Conservation (phyloP, 495 filamentous ascomycete genomes). For the Acidomyces sp. region DNA sequence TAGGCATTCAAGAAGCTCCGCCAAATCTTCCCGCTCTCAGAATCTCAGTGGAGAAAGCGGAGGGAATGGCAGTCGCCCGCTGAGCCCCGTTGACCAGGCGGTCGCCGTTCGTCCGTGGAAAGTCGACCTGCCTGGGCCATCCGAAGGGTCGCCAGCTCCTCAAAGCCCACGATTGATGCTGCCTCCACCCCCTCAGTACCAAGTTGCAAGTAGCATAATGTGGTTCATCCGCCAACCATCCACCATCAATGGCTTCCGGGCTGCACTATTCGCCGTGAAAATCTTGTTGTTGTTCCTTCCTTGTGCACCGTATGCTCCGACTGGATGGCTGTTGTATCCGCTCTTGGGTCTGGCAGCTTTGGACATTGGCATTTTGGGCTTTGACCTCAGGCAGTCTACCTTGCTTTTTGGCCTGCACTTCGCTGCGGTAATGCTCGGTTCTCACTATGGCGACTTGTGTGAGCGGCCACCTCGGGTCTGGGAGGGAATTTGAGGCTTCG, state of each 20-base stretch:
- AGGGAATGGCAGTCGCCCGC: conserved; percentile 15
- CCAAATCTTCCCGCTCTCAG: conserved; percentile 24
- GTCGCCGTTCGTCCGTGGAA: conserved; percentile 23
- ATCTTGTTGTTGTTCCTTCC: conserved; percentile 25
- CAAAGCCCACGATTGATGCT: conserved; percentile 25
- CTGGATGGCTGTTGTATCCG: conserved; percentile 47
- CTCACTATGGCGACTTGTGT: conserved; percentile 7
- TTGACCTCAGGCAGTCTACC: conserved; percentile 3
- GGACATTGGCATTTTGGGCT: conserved; percentile 25
- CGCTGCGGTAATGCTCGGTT: conserved; percentile 3
- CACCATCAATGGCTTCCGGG: conserved; percentile 12
- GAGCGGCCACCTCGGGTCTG: conserved; percentile 5
- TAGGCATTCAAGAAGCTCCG: conserved; percentile 19
- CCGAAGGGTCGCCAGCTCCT: neutral
- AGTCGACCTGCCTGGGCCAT: conserved; percentile 12
- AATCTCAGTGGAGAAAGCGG: conserved; percentile 1
- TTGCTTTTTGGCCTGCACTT: conserved; percentile 11
- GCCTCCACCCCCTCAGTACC: conserved; percentile 14
- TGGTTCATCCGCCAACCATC: conserved; percentile 29
- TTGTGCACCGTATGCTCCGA: conserved; percentile 49
- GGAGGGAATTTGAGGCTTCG: neutral
- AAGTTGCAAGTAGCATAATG: conserved; percentile 25
- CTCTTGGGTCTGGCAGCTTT: conserved; percentile 46
- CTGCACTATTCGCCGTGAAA: conserved; percentile 34
- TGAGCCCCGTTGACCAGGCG: conserved; percentile 14